Conservation (phyloP, 495 filamentous ascomycete species). For the Neurospora sp. region DNA sequence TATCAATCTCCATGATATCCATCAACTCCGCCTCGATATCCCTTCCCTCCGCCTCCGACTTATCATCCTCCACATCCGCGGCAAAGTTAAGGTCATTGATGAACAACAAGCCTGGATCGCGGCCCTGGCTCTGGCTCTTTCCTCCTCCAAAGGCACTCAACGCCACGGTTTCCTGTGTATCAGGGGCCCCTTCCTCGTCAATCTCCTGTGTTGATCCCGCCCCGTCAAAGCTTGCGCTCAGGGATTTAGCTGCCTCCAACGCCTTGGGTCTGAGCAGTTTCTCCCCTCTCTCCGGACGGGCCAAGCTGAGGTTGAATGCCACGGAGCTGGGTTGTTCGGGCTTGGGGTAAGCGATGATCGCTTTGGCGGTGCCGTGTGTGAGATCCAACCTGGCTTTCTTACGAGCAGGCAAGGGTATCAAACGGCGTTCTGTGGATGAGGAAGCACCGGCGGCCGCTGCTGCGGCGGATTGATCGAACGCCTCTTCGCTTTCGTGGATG, state of each 20-base stretch:
- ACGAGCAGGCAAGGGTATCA: constrained; percentile 13
- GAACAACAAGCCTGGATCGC: constrained; percentile 28
- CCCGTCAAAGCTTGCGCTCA: neutral
- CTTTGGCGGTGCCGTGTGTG: constrained; percentile 12
- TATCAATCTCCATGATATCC: constrained; percentile 47
- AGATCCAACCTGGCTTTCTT: constrained; percentile 22
- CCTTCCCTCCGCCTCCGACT: constrained; percentile 32
- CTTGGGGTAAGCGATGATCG: constrained; percentile 32
- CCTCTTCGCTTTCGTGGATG: constrained; percentile 36
- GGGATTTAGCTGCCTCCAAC: constrained; percentile 4
- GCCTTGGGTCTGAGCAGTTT: neutral
- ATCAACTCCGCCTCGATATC: constrained; percentile 44
- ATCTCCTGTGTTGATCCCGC: neutral
- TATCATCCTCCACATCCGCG: constrained; percentile 31
- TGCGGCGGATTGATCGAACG: neutral
- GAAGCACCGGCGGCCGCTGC: constrained; percentile 5
- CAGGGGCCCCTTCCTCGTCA: neutral
- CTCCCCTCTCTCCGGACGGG: constrained; percentile 10
- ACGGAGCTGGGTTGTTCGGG: constrained; percentile 30
- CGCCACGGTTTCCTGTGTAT: neutral
- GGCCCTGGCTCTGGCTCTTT: neutral
- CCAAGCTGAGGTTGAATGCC: constrained; percentile 37
- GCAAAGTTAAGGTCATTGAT: constrained; percentile 32
- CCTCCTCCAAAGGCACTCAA: neutral
- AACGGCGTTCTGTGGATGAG: constrained; percentile 22